Conservation (phyloP, 345 rosid species). For the Brassica nigra region DNA sequence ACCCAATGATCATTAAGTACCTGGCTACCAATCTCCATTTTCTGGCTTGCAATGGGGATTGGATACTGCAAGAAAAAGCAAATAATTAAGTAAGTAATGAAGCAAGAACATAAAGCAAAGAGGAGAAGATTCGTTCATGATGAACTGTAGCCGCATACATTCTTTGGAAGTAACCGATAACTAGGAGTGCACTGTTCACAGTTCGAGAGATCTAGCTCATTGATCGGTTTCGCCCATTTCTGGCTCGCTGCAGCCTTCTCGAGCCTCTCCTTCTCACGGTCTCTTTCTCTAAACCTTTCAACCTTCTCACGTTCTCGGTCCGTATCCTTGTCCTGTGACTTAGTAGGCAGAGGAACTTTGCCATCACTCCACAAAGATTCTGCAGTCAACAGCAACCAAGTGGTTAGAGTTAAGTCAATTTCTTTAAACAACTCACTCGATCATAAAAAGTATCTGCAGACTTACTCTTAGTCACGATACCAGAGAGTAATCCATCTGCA, state of each 20-base stretch:
- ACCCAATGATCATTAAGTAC: slow-evolving; percentile 98
- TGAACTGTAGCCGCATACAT: slow-evolving; percentile 50
- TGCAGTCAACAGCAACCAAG: slow-evolving; percentile 40
- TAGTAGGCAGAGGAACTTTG: slow-evolving; percentile 60
- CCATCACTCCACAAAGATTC: slow-evolving; percentile 72
- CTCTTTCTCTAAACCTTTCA: slow-evolving; percentile 70
- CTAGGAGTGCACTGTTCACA: slow-evolving; percentile 98
- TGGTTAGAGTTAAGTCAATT: neutral
- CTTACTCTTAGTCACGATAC: slow-evolving; percentile 86
- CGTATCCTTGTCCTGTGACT: slow-evolving; percentile 72
- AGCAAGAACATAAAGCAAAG: slow-evolving; percentile 13
- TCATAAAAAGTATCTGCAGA: slow-evolving; percentile 11
- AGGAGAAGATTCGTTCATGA: neutral
- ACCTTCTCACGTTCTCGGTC: slow-evolving; percentile 63
- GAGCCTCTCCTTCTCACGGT: slow-evolving; percentile 78
- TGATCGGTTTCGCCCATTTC: slow-evolving; percentile 79
- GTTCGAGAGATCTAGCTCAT: slow-evolving; percentile 92
- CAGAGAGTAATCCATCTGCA: slow-evolving; percentile 88
- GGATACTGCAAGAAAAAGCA: slow-evolving; percentile 67
- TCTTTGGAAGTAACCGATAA: slow-evolving; percentile 90
- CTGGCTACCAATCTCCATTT: slow-evolving; percentile 75
- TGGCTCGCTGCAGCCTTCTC: slow-evolving; percentile 79
- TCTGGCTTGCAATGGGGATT: slow-evolving; percentile 78
- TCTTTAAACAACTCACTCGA: neutral
- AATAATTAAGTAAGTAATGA: slow-evolving; percentile 26